phyloP scores from a whole-genome alignment of 2,329 filamentous ascomycete genomes.

The Setomelanomma holmii region DNA sequence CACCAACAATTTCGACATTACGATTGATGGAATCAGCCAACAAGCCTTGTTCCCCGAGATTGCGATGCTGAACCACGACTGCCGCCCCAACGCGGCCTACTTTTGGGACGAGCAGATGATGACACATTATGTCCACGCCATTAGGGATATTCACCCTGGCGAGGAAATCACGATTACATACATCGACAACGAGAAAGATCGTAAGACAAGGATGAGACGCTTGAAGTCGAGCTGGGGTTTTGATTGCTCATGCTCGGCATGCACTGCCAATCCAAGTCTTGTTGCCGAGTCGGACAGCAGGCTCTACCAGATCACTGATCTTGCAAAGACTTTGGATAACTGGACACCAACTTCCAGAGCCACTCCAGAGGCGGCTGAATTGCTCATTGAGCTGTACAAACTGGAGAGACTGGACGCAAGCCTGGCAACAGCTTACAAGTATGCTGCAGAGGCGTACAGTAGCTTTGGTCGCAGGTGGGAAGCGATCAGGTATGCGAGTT shows the following conservation, averaged over 20 bases:
- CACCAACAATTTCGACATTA: slow-evolving; percentile 45
- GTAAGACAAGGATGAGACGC: slow-evolving; percentile 38
- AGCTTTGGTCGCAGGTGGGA: slow-evolving; percentile 40
- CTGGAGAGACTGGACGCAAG: slow-evolving; percentile 48
- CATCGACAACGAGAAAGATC: slow-evolving; percentile 45
- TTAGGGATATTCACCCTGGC: slow-evolving; percentile 46
- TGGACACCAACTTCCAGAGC: slow-evolving; percentile 32
- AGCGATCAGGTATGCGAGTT: slow-evolving; percentile 39
- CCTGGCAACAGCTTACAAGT: slow-evolving; percentile 48
- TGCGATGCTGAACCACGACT: slow-evolving; percentile 48
- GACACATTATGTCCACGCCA: slow-evolving; percentile 51
- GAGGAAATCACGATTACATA: slow-evolving; percentile 55
- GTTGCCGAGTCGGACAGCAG: slow-evolving; percentile 42
- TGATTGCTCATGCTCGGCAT: slow-evolving; percentile 48
- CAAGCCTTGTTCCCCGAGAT: slow-evolving; percentile 44
- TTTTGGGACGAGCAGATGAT: slow-evolving; percentile 49
- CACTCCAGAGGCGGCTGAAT: slow-evolving; percentile 43
- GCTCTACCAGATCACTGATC: slow-evolving; percentile 40
- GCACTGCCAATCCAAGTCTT: slow-evolving; percentile 39
- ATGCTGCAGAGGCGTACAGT: slow-evolving; percentile 50
- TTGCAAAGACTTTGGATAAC: slow-evolving; percentile 38
- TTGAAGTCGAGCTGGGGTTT: slow-evolving; percentile 50
- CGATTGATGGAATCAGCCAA: slow-evolving; percentile 28
- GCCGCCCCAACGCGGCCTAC: slow-evolving; percentile 50
- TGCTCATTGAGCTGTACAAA: slow-evolving; percentile 46